Percentiles rank a stretch among this genome's conserved stretches.
phyloP scores from a whole-genome alignment of 2,329 filamentous ascomycete genomes.

The Phaeosphaeria sp. region DNA sequence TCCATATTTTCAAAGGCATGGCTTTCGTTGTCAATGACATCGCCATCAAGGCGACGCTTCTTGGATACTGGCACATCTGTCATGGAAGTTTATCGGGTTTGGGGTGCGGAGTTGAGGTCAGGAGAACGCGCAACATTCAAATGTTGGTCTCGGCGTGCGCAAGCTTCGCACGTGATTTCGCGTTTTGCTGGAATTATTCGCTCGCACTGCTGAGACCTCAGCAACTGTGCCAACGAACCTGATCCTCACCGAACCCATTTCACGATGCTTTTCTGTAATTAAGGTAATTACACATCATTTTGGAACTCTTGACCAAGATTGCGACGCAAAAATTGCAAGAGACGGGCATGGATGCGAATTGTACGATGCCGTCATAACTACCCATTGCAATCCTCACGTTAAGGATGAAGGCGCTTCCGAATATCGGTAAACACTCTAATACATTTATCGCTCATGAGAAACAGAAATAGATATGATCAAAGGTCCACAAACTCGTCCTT shows the following conservation, averaged over 20 bases:
- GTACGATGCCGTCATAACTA: not conserved
- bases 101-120: not conserved
- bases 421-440: not conserved
- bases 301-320: not conserved
- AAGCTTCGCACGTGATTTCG: not conserved
- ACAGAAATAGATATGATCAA: not conserved
- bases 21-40: not conserved
- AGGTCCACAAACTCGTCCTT: constrained; percentile 42
- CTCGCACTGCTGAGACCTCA: too few species aligned
- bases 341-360: not conserved
- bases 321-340: not conserved
- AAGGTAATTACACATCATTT: not conserved
- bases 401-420: not conserved
- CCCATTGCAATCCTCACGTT: not conserved
- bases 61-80: not conserved
- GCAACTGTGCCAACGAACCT: too few species aligned
- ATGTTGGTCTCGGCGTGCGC: not conserved
- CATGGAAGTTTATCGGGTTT: constrained; percentile 5
- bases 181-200: too few species aligned
- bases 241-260: not conserved
- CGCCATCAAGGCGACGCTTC: not conserved
- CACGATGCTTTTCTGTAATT: not conserved
- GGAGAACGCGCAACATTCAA: not conserved
- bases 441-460: not conserved
- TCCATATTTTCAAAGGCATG: constrained; percentile 23